Conservation (phyloP, 148 eudicot species). For the Vaccinium darrowii region DNA sequence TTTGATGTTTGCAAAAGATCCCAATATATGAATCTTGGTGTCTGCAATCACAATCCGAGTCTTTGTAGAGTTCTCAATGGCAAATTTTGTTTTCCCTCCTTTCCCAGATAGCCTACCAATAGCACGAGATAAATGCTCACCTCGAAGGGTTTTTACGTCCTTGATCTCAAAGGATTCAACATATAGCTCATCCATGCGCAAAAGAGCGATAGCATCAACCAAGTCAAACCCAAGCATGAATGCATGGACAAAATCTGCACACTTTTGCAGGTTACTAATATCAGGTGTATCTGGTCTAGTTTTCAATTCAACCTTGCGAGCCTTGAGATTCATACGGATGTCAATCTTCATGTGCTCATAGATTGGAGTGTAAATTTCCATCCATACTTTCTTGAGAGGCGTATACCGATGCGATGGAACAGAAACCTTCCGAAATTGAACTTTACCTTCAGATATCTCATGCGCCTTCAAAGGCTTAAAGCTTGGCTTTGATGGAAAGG, state of each 20-base stretch:
- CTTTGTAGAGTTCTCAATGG: constrained; percentile 81
- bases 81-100: constrained; percentile 86
- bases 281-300: constrained; percentile 79
- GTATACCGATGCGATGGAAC: constrained; percentile 79
- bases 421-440: constrained; percentile 59
- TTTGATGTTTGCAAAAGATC: constrained; percentile 65
- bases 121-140: constrained; percentile 82
- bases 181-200: constrained; percentile 75
- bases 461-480: constrained; percentile 70
- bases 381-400: constrained; percentile 73
- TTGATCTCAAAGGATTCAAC: constrained; percentile 76
- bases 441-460: constrained; percentile 71
- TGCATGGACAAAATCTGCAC: constrained; percentile 82
- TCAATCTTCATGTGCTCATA: constrained; percentile 82
- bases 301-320: constrained; percentile 68
- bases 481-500: constrained; percentile 47
- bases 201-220: constrained; percentile 61
- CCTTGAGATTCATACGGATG: constrained; percentile 78
- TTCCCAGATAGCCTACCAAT: constrained; percentile 85
- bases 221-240: constrained; percentile 84
- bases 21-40: constrained; percentile 69
- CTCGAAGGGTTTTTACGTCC: constrained; percentile 79
- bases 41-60: constrained; percentile 87
- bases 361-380: constrained; percentile 73
- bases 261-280: constrained; percentile 65